Evolutionary conservation across 2,329 filamentous ascomycete genomes (phyloP), one percentile per base, ranked within the genome.

Genomic region (Emericellopsis cladophorae): DNA sequence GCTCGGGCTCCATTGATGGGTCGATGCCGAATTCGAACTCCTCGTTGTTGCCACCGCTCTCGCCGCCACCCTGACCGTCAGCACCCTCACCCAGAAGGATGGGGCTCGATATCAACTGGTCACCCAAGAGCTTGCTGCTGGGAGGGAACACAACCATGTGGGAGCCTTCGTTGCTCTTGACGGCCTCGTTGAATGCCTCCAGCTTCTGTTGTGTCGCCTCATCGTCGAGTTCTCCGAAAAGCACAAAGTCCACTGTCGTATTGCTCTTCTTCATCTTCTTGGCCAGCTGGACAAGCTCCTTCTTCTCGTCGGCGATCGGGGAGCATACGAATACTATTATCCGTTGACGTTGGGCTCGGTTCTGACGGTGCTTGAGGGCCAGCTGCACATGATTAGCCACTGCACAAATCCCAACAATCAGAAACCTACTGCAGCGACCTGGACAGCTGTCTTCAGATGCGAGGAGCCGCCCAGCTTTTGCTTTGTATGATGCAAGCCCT

Each of bases 241-340:
- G 79, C 46, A 98, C 76, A 55, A 98, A 90, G 62, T 98, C 92
- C 56, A 98, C 85, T 46, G 81, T 85, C 45, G 95, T 85, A 56
- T 85, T 90, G 62, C 82, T 84, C 75, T 98, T 98, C 79, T 96
- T 96, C 88, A 96, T 93, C 68, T 92, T 93, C 70, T 92, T 94
- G 36, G 92, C 89, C 24, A 98, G 74, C 57, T 86, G 85, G 46
- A 89, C 76, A 39, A 98, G 77, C 41, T 83, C 79, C 67, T 92
- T 92, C 62, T 95, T 84, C 48, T 86, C 82, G 57, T 98, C 92
- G 46, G 80, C 74, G 55, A 96, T 81, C 23, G 89, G 84, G 34
- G 88, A 95, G 74, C 92, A 98, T 48, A 89, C 83, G 62, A 98
- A 95, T 45, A 93, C 88, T 64, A 98, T 84, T 71, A 98, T 94